Conservation (phyloP, 768 basidiomycete species). For the Mrakia gelida region DNA sequence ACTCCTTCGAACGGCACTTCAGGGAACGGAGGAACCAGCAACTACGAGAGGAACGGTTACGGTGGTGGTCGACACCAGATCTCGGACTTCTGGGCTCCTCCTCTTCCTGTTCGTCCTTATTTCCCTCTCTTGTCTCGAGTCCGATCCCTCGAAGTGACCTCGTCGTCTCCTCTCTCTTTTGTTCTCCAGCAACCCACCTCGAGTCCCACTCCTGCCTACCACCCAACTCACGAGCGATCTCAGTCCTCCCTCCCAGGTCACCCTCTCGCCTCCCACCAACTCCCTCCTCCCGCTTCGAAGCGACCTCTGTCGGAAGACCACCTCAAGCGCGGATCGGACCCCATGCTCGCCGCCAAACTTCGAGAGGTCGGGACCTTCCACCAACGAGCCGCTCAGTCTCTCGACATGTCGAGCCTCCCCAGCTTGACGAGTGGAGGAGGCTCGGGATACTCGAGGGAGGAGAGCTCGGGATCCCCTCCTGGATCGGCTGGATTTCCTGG, state of each 20-base stretch:
- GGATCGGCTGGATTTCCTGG: background rate
- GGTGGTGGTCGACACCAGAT: background rate
- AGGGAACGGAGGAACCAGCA: background rate
- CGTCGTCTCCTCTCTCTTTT: background rate
- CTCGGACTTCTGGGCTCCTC: slow-evolving; percentile 16
- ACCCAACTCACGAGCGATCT: slow-evolving; percentile 40
- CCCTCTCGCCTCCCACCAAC: slow-evolving; percentile 36
- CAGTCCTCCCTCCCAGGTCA: background rate
- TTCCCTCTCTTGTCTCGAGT: background rate
- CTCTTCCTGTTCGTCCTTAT: background rate
- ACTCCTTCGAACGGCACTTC: background rate
- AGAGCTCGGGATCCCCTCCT: background rate
- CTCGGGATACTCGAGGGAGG: background rate
- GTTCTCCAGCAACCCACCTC: background rate
- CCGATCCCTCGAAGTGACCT: background rate
- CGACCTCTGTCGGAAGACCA: slow-evolving; percentile 69
- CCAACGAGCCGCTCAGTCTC: slow-evolving; percentile 80
- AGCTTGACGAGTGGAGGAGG: background rate
- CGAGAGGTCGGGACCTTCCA: slow-evolving; percentile 62
- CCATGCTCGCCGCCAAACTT: slow-evolving; percentile 74
- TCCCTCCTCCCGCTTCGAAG: slow-evolving; percentile 53
- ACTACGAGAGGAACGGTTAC: background rate
- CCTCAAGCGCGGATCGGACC: slow-evolving; percentile 75
- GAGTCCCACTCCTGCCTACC: background rate
- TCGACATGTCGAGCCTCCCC: slow-evolving; percentile 56